phyloP scores from a whole-genome alignment of 1,284 basidiomycete species.

The Sphaerobolus stellatus region DNA sequence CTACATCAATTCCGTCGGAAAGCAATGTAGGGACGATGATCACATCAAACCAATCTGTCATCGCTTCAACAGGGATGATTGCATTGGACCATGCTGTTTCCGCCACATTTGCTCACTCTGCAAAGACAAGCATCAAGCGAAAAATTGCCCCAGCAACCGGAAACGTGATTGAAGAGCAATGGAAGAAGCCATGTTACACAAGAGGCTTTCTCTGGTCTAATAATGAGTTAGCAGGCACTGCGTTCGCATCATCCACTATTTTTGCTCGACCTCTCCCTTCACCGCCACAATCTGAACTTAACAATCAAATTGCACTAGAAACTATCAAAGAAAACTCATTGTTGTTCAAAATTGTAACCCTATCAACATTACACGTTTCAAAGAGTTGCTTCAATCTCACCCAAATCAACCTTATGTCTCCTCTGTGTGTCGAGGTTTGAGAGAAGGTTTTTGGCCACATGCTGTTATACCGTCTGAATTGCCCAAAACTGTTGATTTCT shows the following conservation, averaged over 20 bases:
- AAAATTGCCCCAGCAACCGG: background rate
- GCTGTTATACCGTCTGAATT: conserved; percentile 11
- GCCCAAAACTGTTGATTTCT: conserved; percentile 18
- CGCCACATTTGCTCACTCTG: background rate
- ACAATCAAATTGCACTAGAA: conserved; percentile 13
- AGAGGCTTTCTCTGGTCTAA: conserved; percentile 12
- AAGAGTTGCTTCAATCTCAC: conserved; percentile 22
- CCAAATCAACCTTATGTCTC: conserved; percentile 19
- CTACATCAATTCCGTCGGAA: too few relatives aligned
- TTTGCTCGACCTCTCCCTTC: conserved; percentile 19
- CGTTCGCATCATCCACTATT: conserved; percentile 21
- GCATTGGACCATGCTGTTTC: background rate
- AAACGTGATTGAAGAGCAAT: background rate
- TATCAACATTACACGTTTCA: conserved; percentile 32
- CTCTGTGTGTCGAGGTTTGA: conserved; percentile 12
- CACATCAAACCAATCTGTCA: too few relatives aligned
- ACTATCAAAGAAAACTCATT: conserved; percentile 26
- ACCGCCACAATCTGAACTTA: conserved; percentile 15
- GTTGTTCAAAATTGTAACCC: conserved; percentile 37
- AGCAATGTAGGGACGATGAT: too few relatives aligned
- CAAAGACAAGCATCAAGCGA: background rate
- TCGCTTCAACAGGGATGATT: too few relatives aligned
- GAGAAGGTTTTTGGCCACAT: conserved; percentile 21
- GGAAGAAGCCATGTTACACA: background rate
- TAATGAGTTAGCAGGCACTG: background rate